Evolutionary conservation across 495 filamentous ascomycete species (phyloP), one percentile per base, ranked within the genome.

Genomic region (Aspergillus affinis): DNA sequence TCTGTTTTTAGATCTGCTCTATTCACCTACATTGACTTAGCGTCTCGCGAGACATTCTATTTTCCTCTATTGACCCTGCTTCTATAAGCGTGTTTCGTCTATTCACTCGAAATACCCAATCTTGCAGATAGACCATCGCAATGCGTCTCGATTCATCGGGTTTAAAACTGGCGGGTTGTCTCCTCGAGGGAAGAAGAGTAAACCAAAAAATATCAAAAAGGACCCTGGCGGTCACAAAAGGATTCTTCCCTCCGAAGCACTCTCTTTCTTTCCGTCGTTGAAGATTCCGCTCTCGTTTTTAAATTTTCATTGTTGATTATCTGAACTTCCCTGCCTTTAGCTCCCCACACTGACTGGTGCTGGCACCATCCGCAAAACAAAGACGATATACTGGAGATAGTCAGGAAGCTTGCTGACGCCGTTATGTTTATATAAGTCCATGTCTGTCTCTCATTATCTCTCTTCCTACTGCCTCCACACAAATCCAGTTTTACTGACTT

Each of bases 71-170:
- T 59, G 54, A 62, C 36, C 36, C 36, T 49, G 23, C 23, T 36
- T 66, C 51, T 29, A 57, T 55, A 21, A 21, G 50, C 51, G 30
- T 57, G 58, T 61, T 61, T 63, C 53, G 53, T 41, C 36, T 41
- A 58, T 53, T 52, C 50, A 48, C 7, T 46, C 54, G 48, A 26
- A 48, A 48, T 20, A 27, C 48, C 41, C 44, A 27, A 58, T 55
- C 32, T 32, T 57, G 45, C 46, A 17, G 30, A 55, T 15, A 57
- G 60, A 36, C 18, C 36, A 15, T 10, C 36, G 36, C 12, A 13
- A 41, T 41, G 36, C 8, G 36, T 41, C 36, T 41, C 36, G 36
- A 17, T 15, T 17, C 12, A 41, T 41, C 12, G 9, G 12, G 13
- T 41, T 41, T 41, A 41, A 41, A 41, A 41, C 36, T 41, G 36